Percentiles rank a stretch among this genome's conserved stretches.
These are phyloP conservation scores for Dryas drummondii DNA, from an alignment of 306 rosid species.

Conservation along the genomic window DNA sequence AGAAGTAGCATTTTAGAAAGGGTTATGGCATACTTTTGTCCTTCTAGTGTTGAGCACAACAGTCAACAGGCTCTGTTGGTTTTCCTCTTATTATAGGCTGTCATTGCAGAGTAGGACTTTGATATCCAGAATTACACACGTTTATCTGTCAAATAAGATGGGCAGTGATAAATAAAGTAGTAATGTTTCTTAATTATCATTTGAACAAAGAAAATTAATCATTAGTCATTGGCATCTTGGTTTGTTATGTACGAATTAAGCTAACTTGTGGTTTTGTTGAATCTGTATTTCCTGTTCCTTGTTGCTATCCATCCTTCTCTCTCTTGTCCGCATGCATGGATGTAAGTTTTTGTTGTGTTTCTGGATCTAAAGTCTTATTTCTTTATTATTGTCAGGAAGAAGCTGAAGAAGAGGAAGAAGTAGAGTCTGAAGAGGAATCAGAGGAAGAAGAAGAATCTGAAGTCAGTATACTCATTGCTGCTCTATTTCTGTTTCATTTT, in stretches of 20 bases:
- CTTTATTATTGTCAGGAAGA: constrained; percentile 54
- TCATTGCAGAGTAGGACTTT: not conserved
- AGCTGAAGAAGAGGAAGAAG: constrained; percentile 43
- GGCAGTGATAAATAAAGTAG: no score
- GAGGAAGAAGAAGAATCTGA: constrained; percentile 48
- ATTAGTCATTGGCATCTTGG: not conserved
- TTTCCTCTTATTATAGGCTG: not conserved
- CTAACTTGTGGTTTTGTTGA: not conserved
- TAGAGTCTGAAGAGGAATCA: constrained; percentile 52
- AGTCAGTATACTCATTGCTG: constrained; percentile 21
- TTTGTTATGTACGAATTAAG: not conserved
- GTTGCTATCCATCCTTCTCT: not conserved
- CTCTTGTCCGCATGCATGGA: not conserved
- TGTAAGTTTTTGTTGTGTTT: not conserved
- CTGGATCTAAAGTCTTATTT: not conserved
- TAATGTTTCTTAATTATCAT: no score
- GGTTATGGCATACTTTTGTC: not conserved
- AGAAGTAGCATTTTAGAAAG: not conserved
- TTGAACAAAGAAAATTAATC: not conserved
- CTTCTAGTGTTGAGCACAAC: not conserved
- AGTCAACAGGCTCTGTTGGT: not conserved
- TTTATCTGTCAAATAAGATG: not conserved
- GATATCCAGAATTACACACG: not conserved
- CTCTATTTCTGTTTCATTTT: not conserved
- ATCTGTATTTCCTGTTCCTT: not conserved